A percentile compares a stretch with the other conserved stretches of the same genome.
Evolutionary conservation across 2,329 filamentous ascomycete species (phyloP).

Genomic region (Ophiostoma ulmi): DNA sequence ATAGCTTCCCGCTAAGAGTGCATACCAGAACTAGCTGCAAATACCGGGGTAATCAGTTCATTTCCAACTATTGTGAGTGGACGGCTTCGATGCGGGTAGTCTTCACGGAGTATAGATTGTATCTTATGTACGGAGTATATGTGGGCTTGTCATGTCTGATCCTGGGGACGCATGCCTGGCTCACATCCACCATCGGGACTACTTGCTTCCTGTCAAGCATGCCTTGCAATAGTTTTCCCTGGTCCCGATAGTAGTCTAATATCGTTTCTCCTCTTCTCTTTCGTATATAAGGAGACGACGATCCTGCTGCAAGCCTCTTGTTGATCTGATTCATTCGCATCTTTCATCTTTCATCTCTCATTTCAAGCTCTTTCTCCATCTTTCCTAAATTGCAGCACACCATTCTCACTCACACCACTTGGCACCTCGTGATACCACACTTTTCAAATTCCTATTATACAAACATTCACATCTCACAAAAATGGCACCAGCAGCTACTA

Average conservation of each 20-base stretch:
- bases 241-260: background rate
- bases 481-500: constrained; percentile 11
- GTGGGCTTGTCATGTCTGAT: background rate
- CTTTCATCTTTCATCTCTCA: background rate
- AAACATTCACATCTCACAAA: background rate
- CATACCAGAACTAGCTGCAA: background rate
- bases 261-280: background rate
- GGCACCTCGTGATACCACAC: background rate
- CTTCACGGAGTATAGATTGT: background rate
- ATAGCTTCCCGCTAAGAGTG: background rate
- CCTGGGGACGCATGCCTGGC: background rate
- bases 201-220: constrained; percentile 12
- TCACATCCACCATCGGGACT: constrained; percentile 10
- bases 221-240: constrained; percentile 8
- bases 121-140: background rate
- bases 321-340: background rate
- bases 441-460: background rate
- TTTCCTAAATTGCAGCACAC: background rate
- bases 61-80: constrained; percentile 2
- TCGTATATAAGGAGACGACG: constrained; percentile 4
- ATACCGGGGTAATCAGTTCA: background rate
- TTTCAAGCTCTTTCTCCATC: background rate
- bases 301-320: background rate
- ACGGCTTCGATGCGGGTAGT: background rate
- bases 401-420: background rate